A percentile compares a stretch with the other conserved stretches of the same genome.
phyloP scores from a whole-genome alignment of 306 rosid species.

The Neltuma alba region DNA sequence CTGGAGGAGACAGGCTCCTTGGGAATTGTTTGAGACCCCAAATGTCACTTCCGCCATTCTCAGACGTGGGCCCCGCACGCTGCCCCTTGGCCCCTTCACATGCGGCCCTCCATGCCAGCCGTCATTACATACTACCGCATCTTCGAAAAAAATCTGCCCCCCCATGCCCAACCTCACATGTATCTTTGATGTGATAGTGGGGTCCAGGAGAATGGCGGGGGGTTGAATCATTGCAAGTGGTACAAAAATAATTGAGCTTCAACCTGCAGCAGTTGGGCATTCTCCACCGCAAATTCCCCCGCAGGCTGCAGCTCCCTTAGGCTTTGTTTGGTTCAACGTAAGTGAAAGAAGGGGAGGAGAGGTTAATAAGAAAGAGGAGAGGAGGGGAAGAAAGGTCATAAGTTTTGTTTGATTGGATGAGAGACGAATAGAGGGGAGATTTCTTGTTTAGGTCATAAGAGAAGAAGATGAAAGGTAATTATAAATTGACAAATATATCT shows the following conservation, averaged over 20 bases:
- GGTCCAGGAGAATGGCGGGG: not conserved
- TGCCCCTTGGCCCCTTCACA: too few species aligned
- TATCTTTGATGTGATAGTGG: not conserved
- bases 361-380: too few species aligned
- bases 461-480: too few species aligned
- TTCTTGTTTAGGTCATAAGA: too few species aligned
- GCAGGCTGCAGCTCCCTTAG: constrained; percentile 5
- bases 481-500: too few species aligned
- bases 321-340: too few species aligned
- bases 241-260: constrained; percentile 32
- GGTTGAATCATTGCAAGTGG: not conserved
- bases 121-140: not conserved
- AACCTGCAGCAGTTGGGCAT: constrained; percentile 20
- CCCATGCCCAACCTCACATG: not conserved
- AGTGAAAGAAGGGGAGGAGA: too few species aligned
- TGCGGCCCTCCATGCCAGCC: not conserved
- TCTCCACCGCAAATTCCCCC: constrained; percentile 42
- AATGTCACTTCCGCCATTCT: not conserved
- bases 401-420: too few species aligned
- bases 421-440: too few species aligned
- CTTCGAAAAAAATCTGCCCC: not conserved
- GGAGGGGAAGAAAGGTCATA: too few species aligned
- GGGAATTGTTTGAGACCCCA: not conserved
- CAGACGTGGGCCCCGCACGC: not conserved
- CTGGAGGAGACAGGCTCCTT: not conserved